Conservation (phyloP, 73 alveolate species). For the Paramecium tetraurelia region DNA sequence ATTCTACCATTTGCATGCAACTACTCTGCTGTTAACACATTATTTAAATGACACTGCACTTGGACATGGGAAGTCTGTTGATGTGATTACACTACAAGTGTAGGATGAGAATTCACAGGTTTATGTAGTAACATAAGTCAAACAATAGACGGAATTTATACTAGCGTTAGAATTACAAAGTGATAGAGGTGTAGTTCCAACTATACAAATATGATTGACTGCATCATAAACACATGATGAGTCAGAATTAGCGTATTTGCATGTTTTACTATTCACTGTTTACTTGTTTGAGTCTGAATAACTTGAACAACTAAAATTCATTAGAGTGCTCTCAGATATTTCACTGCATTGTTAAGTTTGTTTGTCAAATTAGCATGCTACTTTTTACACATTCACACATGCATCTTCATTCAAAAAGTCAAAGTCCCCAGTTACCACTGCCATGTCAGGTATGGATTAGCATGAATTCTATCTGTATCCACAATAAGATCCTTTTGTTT, state of each 20-base stretch:
- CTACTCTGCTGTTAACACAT: neutral
- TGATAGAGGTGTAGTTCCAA: neutral
- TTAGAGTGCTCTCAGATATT: neutral
- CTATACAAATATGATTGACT: neutral
- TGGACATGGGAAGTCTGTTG: neutral
- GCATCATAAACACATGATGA: neutral
- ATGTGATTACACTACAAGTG: neutral
- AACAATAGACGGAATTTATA: neutral
- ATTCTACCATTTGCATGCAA: neutral
- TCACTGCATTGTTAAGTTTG: neutral
- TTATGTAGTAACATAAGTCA: neutral
- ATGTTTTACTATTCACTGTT: neutral
- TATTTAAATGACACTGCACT: neutral
- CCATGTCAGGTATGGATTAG: neutral
- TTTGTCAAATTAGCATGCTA: neutral
- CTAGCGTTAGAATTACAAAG: neutral
- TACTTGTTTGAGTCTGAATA: neutral
- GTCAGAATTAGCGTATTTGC: neutral
- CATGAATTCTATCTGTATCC: neutral
- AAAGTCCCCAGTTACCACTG: neutral
- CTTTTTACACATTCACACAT: neutral
- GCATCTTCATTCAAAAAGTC: neutral
- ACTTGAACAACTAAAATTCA: neutral
- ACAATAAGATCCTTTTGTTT: slow-evolving; percentile 2
- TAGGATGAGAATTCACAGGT: neutral